Base-by-base conservation (phyloP, 495 filamentous ascomycete species). In the Aspergillus bridgeri region DNA sequence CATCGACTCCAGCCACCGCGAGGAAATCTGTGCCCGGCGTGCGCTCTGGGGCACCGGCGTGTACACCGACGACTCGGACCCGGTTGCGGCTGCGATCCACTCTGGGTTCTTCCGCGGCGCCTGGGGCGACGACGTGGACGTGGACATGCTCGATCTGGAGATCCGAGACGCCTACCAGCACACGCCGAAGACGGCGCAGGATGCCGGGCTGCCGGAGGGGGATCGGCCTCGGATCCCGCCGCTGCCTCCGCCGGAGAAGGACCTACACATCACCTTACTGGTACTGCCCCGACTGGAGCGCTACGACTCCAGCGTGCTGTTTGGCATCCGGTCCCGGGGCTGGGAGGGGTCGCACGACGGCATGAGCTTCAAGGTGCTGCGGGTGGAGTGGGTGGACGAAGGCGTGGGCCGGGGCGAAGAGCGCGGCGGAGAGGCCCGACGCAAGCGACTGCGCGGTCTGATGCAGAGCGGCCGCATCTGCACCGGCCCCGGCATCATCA, bases 1-100 rank as follows among this genome's bases (percentile, higher is more conserved):
- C 63, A 80, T 99, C 23, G 81, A 78, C 17, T 67, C 81, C 1
- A 70, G 75, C 6, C 81, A 86, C 33, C 83, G 92, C 7, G 88
- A 91, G 67, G 90, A 94, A 62, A 91, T 98, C 60, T 92, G 89
- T 20, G 72, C 81, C 6, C 80, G 87, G 15, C 82, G 88, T 45
- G 86, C 89, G 2, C 70, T 98, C 3, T 98, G 92, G 92, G 94
- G 94, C 9, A 92, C 91, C 0, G 90, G 92, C 19, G 79, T 98
- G 6, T 98, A 98, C 69, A 96, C 92, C 0, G 95, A 98, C 62
- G 95, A 98, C 73, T 96, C 91, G 0, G 95, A 98, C 67, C 83
- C 91, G 5, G 81, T 98, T 49, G 95, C 92, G 0, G 92, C 92
- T 3, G 91, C 93, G 55, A 94, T 98, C 56, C 94, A 98, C 70